Evolutionary conservation across 805 yeast species (phyloP), one percentile per base, ranked within the genome.

Genomic region (Candida ovalis): DNA sequence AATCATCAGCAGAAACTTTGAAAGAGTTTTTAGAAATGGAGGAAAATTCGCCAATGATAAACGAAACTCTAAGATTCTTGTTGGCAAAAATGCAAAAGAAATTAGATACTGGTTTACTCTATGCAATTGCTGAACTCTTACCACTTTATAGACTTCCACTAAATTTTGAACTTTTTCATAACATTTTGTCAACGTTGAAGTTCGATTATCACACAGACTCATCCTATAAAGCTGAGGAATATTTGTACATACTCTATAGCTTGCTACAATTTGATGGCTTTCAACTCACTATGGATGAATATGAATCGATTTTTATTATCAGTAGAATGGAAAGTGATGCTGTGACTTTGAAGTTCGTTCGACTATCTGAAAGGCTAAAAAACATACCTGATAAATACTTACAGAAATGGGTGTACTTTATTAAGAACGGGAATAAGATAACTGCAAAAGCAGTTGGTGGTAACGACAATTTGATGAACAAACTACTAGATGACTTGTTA

Each of bases 1-100:
- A 72, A 27, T 49, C 75, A 17, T 76, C 78, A 12, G 70, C 79
- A 0, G 46, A 53, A 17, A 67, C 77, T 4, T 52, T 81, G 17
- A 59, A 38, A 2, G 19, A 38, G 4, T 45, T 69, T 12, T 15
- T 61, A 1, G 18, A 32, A 39, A 6, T 23, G 18, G 25, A n/a
- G n/a, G 35, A 28, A 15, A 21, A 24, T 42, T 12, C 15, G 12
- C 10, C 15, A 4, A 13, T 23, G 18, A n/a, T 39, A n/a, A 4
- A 13, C 4, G 4, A 2, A 12, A n/a, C 13, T 8, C n/a, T 39
- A 17, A 39, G 6, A 9, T 23, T 19, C 28, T 23, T 39, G 8
- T 7, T 39, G 4, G 9, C 13, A 2, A 39, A 30, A 9, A 9
- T 23, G 5, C 12, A 10, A 15, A 15, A 9, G 17, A 24, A 23